Percentiles rank a stretch among this genome's conserved stretches.
Conservation (phyloP, 192 early-diverging fungal genomes). For the Coemansia asiatica region DNA sequence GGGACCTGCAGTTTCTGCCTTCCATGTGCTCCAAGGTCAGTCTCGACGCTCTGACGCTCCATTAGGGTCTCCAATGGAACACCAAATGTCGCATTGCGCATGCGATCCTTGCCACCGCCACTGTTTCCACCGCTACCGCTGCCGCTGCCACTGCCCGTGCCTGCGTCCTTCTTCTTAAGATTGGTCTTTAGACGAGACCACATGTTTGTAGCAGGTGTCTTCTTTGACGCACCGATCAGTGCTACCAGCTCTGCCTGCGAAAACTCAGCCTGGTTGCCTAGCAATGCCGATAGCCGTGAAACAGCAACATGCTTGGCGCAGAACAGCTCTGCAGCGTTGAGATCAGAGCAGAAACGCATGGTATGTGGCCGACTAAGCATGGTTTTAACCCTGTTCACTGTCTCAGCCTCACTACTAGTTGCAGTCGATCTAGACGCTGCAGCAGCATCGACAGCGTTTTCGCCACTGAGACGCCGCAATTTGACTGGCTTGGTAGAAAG, state of each 20-base stretch:
- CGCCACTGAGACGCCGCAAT: conserved; percentile 44
- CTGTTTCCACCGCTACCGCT: conserved; percentile 9
- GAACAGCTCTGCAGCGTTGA: conserved; percentile 75
- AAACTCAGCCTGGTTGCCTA: conserved; percentile 64
- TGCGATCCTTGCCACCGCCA: conserved; percentile 39
- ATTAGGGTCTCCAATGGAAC: conserved; percentile 82
- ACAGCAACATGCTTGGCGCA: conserved; percentile 85
- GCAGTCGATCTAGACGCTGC: not conserved
- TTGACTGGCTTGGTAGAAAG: conserved; percentile 27
- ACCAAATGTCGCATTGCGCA: conserved; percentile 84
- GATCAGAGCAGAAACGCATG: conserved; percentile 53
- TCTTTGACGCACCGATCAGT: conserved; percentile 74
- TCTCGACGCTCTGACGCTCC: conserved; percentile 80
- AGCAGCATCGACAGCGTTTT: conserved; percentile 11
- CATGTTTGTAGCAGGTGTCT: conserved; percentile 56
- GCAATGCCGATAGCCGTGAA: conserved; percentile 66
- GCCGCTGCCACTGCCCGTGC: conserved; percentile 13
- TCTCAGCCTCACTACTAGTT: conserved; percentile 28
- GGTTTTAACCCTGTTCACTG: conserved; percentile 42
- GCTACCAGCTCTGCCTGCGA: conserved; percentile 73
- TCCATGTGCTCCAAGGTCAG: conserved; percentile 66
- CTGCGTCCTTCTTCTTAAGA: conserved; percentile 58
- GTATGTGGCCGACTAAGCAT: conserved; percentile 55
- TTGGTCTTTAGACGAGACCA: conserved; percentile 75
- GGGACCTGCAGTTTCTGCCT: conserved; percentile 73